phyloP scores from a whole-genome alignment of 176 grass and related monocot species.

The Oryza glaberrima region DNA sequence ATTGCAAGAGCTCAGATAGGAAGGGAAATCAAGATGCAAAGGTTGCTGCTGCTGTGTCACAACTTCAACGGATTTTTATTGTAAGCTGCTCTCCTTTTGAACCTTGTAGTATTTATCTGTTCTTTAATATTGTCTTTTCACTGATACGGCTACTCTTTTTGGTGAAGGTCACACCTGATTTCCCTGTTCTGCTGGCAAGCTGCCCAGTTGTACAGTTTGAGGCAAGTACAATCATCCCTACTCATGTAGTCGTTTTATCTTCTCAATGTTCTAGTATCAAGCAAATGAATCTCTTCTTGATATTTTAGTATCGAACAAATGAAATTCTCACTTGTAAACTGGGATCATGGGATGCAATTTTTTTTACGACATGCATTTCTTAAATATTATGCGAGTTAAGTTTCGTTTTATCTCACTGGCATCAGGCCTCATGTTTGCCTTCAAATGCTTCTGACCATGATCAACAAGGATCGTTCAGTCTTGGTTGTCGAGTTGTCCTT shows the following conservation, averaged over 20 bases:
- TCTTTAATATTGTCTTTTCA: constrained; percentile 20
- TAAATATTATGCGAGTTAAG: constrained; percentile 4
- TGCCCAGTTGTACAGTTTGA: constrained; percentile 85
- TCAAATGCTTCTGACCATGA: constrained; percentile 60
- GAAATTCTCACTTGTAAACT: constrained; percentile 24
- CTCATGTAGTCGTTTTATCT: not conserved
- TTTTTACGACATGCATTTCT: constrained; percentile 17
- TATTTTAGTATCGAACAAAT: constrained; percentile 14
- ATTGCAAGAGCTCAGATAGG: constrained; percentile 70
- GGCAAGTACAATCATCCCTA: constrained; percentile 43
- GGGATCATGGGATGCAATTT: constrained; percentile 1
- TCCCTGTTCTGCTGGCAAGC: constrained; percentile 81
- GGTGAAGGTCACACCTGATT: constrained; percentile 78
- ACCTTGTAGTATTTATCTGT: constrained; percentile 2
- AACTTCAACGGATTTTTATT: constrained; percentile 93
- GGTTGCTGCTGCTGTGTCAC: constrained; percentile 69
- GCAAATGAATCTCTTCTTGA: constrained; percentile 19
- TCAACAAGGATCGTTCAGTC: constrained; percentile 67
- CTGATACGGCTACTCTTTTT: constrained; percentile 26
- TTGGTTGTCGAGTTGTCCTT: constrained; percentile 75
- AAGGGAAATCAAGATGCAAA: constrained; percentile 62
- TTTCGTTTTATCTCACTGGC: constrained; percentile 33
- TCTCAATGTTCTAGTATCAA: constrained; percentile 19
- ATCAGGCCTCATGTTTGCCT: constrained; percentile 80
- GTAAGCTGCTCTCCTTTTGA: constrained; percentile 54